Evolutionary conservation across 176 grass and related monocot genomes (phyloP).

Genomic region (Themeda triandra): DNA sequence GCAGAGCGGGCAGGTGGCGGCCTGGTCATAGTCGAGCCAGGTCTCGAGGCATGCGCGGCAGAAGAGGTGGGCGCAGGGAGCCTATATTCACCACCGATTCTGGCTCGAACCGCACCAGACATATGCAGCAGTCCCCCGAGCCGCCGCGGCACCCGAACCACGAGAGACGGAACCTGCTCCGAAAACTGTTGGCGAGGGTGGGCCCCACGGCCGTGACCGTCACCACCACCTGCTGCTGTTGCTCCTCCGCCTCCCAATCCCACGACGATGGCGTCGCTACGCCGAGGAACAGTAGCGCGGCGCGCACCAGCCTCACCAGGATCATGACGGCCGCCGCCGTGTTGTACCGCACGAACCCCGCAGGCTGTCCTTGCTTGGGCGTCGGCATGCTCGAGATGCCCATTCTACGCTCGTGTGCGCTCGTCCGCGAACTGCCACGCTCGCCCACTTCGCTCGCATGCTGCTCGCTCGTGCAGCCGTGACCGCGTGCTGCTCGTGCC

Average conservation of each 20-base stretch:
- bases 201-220: neutral
- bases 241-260: neutral
- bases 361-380: constrained; percentile 60
- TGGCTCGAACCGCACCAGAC: too few relatives aligned
- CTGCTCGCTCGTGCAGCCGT: too few relatives aligned
- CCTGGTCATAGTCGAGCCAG: too few relatives aligned
- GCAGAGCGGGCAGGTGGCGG: too few relatives aligned
- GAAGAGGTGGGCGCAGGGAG: too few relatives aligned
- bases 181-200: constrained; percentile 59
- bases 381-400: constrained; percentile 68
- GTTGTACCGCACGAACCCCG: constrained; percentile 59
- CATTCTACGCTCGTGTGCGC: constrained; percentile 37
- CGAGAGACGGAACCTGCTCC: constrained; percentile 46
- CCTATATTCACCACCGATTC: too few relatives aligned
- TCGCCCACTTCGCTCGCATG: too few relatives aligned
- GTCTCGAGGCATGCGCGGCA: too few relatives aligned
- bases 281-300: constrained; percentile 45
- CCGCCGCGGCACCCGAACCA: constrained; percentile 34
- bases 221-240: neutral
- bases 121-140: too few relatives aligned
- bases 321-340: constrained; percentile 55
- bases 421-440: neutral
- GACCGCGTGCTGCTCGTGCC: too few relatives aligned
- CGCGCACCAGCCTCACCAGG: constrained; percentile 42
- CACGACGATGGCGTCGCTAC: neutral